A percentile compares a stretch with the other conserved stretches of the same genome.
phyloP scores from a whole-genome alignment of 2,329 filamentous ascomycete genomes.

The Chrysosporium queenslandicum region DNA sequence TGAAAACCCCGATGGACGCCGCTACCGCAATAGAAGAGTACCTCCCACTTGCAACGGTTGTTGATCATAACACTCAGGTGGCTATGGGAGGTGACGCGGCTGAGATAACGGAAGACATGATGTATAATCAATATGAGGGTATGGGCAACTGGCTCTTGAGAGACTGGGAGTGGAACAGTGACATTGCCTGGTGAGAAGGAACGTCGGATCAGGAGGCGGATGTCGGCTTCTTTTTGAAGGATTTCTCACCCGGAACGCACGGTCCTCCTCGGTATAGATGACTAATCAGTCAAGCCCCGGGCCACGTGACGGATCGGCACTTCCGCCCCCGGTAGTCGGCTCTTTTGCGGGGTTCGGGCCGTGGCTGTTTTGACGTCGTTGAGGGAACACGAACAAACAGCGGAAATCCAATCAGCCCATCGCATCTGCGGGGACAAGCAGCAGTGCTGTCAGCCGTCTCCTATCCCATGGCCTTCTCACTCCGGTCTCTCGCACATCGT shows the following conservation, averaged over 20 bases:
- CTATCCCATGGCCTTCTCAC: not conserved
- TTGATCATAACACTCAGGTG: constrained; percentile 19
- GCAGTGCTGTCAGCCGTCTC: not conserved
- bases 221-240: not conserved
- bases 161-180: constrained; percentile 22
- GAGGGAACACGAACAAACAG: not conserved
- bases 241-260: not conserved
- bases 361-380: not conserved
- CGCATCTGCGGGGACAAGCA: not conserved
- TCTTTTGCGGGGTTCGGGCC: constrained; percentile 6
- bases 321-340: constrained; percentile 4
- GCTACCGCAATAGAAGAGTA: constrained; percentile 18
- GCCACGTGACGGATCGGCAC: constrained; percentile 7
- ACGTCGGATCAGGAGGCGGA: not conserved
- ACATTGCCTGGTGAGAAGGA: constrained; percentile 16
- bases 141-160: constrained; percentile 26
- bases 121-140: constrained; percentile 23
- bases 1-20: constrained; percentile 17
- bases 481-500: not conserved
- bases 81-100: constrained; percentile 13
- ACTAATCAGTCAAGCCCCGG: constrained; percentile 7
- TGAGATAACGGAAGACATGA: constrained; percentile 17
- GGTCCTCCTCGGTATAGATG: not conserved
- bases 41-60: constrained; percentile 20
- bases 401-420: not conserved